Evolutionary conservation across 306 rosid genomes (phyloP).

Genomic region (Castanea sativa): DNA sequence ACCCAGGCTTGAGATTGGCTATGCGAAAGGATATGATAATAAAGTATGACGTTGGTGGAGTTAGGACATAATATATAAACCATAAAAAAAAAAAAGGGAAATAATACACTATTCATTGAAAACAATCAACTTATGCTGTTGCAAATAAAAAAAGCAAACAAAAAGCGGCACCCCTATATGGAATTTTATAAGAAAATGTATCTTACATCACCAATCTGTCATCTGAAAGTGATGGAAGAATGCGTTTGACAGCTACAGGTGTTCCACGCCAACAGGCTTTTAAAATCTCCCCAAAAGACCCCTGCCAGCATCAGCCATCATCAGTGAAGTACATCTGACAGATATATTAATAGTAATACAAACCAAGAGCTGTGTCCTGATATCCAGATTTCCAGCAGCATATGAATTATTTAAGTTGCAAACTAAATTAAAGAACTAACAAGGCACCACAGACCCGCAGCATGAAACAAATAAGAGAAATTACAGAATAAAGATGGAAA

Average conservation of each 20-base stretch:
- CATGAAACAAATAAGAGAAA: not conserved
- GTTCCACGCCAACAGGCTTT: constrained; percentile 94
- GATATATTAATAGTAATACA: not conserved
- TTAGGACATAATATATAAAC: not conserved
- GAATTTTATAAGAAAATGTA: constrained; percentile 23
- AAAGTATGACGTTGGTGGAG: not conserved
- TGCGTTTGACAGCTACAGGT: constrained; percentile 87
- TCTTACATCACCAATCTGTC: constrained; percentile 93
- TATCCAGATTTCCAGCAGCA: not conserved
- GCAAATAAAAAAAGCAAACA: not conserved
- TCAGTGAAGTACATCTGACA: constrained; percentile 8
- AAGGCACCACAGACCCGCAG: not conserved
- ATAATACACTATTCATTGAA: not conserved
- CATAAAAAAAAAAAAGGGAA: not conserved
- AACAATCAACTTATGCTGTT: not conserved
- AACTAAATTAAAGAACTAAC: not conserved
- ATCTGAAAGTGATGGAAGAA: constrained; percentile 85
- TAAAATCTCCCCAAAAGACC: constrained; percentile 89
- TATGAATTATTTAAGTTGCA: not conserved
- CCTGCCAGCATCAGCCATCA: constrained; percentile 43
- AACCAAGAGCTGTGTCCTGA: not conserved
- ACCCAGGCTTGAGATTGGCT: not conserved
- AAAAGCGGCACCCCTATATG: not conserved
- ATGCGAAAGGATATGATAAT: not conserved
- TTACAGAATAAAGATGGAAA: not conserved